Percentiles rank a stretch among this genome's conserved stretches.
Conservation (phyloP, 1,284 basidiomycete genomes). For the Cystobasidium slooffiae region DNA sequence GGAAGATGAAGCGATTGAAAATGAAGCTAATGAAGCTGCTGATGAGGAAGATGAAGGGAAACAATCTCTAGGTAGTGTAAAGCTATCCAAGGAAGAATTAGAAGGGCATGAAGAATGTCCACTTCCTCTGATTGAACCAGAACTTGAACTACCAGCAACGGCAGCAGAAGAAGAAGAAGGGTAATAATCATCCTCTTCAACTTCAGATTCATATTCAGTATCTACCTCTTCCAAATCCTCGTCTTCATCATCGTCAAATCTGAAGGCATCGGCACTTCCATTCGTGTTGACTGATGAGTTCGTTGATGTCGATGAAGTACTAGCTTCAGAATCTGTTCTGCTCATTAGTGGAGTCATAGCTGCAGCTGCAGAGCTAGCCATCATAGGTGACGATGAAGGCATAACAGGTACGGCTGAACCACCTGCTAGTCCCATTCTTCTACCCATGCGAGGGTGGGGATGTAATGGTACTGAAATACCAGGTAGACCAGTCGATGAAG, state of each 20-base stretch:
- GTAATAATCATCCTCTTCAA: slow-evolving; percentile 16
- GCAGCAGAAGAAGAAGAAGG: not conserved
- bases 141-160: not conserved
- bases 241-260: slow-evolving; percentile 14
- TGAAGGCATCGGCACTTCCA: slow-evolving; percentile 7
- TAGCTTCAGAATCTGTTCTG: slow-evolving; percentile 22
- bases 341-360: slow-evolving; percentile 1
- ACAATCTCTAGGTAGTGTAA: slow-evolving; percentile 33
- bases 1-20: slow-evolving; percentile 10
- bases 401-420: not conserved
- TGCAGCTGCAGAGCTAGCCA: not conserved
- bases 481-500: not conserved
- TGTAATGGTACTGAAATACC: slow-evolving; percentile 9
- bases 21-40: slow-evolving; percentile 11
- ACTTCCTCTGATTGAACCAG: not conserved
- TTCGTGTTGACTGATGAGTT: slow-evolving; percentile 2
- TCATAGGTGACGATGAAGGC: not conserved
- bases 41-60: slow-evolving; percentile 24
- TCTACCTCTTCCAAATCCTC: slow-evolving; percentile 4
- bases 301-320: slow-evolving; percentile 1
- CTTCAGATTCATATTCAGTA: not conserved
- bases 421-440: slow-evolving; percentile 18
- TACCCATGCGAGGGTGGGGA: slow-evolving; percentile 6
- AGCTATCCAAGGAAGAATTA: slow-evolving; percentile 18
- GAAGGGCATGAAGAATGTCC: slow-evolving; percentile 17